phyloP scores from a whole-genome alignment of 495 filamentous ascomycete species.

The Neurospora tetrasperma region DNA sequence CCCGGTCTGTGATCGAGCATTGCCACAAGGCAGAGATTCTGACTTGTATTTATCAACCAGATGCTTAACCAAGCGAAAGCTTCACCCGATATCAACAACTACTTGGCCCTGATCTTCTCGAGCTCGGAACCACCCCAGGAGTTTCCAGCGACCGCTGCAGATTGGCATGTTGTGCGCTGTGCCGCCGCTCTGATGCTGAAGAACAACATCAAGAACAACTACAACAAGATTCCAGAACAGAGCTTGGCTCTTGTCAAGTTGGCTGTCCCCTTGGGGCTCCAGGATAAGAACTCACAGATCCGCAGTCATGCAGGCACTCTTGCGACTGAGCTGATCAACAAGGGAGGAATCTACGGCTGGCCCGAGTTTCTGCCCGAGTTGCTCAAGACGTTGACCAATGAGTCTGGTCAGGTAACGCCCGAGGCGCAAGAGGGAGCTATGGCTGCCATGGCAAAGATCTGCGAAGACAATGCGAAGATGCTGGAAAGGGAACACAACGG shows the following conservation, averaged over 20 bases:
- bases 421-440: constrained; percentile 87
- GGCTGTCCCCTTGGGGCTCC: constrained; percentile 63
- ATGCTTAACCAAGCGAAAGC: constrained; percentile 88
- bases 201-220: constrained; percentile 69
- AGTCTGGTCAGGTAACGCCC: constrained; percentile 50
- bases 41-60: constrained; percentile 36
- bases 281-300: constrained; percentile 73
- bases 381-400: constrained; percentile 62
- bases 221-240: constrained; percentile 56
- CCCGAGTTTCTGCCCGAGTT: constrained; percentile 80
- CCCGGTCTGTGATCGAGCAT: constrained; percentile 2
- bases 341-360: constrained; percentile 82
- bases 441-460: constrained; percentile 86
- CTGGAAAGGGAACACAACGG: constrained; percentile 80
- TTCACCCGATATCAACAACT: constrained; percentile 93
- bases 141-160: constrained; percentile 42
- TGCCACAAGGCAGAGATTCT: constrained; percentile 8
- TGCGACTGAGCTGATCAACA: constrained; percentile 84
- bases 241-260: constrained; percentile 69
- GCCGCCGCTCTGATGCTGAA: constrained; percentile 91
- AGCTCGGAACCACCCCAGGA: constrained; percentile 50
- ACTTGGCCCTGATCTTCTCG: constrained; percentile 83
- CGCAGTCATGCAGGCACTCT: constrained; percentile 85
- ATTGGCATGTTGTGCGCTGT: constrained; percentile 68
- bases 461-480: constrained; percentile 85